Evolutionary conservation across 805 yeast genomes (phyloP), one percentile per base, ranked within the genome.

Genomic region (Debaryomyces hansenii): DNA sequence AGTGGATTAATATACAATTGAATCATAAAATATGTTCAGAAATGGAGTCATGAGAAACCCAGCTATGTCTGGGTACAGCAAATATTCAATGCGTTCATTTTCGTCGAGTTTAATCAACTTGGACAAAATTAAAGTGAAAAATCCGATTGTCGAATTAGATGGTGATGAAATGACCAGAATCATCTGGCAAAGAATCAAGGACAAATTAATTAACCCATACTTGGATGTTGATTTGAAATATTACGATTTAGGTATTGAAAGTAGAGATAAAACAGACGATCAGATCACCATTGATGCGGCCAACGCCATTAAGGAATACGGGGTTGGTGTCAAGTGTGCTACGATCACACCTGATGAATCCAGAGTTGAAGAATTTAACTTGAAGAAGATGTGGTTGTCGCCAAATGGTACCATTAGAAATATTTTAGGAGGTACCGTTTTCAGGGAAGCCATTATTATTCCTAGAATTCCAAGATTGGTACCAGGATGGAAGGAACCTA

Each of bases 121-220:
- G 32, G 57, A 53, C 45, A 86, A 85, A 63, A 83, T 87, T 63
- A 80, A 81, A 57, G 91, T 87, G 39, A 78, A 80, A 59, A 79
- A 75, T 45, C 92, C 92, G 39, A 72, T 87, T 51, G 94, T 87
- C 46, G 94, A 87, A 55, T 63, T 87, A 61, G 91, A 86, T 59
- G 94, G 94, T 58, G 94, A 87, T 65, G 94, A 87, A 65, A 85
- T 85, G 92, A 87, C 94, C 52, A 75, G 92, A 65, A 85, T 87
- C 60, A 87, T 87, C 64, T 87, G 94, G 94, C 77, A 80, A 52
- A 73, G 79, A 58, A 87, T 87, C 69, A 85, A 85, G 65, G 79
- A 77, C 49, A 79, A 82, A 62, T 75, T 87, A 56, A 78, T 87
- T 58, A 62, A 71, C 49, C 94, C 92, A 6, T 85, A 80, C 62